A percentile compares a stretch with the other conserved stretches of the same genome.
These are phyloP conservation scores for Endoconidiophora polonica DNA, from an alignment of 2,329 filamentous ascomycete species.

Conservation along the genomic window DNA sequence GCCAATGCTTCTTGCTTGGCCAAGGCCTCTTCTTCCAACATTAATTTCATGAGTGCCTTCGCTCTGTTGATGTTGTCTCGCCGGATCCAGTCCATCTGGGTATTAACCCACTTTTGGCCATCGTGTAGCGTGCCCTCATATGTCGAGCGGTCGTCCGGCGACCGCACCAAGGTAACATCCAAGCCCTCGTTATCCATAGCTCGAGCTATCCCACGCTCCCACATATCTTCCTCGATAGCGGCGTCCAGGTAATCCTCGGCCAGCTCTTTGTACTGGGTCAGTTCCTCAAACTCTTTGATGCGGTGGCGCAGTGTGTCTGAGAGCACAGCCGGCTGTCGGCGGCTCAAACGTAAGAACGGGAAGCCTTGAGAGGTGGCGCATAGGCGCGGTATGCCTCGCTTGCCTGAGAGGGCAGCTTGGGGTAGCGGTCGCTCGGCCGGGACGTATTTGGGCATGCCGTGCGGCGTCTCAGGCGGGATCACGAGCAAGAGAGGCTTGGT, in stretches of 20 bases:
- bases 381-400: constrained; percentile 42
- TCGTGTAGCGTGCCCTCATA: constrained; percentile 15
- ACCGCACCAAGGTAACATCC: not conserved
- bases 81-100: constrained; percentile 19
- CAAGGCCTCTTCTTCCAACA: constrained; percentile 23
- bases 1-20: constrained; percentile 18
- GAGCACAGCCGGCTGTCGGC: constrained; percentile 45
- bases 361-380: constrained; percentile 34
- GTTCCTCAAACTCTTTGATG: constrained; percentile 24
- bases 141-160: not conserved
- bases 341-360: constrained; percentile 49
- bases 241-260: constrained; percentile 21
- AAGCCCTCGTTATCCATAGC: constrained; percentile 14
- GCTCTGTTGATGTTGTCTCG: constrained; percentile 26
- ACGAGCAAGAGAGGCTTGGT: constrained; percentile 22
- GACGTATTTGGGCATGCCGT: constrained; percentile 30
- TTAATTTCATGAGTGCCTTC: constrained; percentile 24
- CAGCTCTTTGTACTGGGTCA: constrained; percentile 24
- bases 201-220: constrained; percentile 26
- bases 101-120: constrained; percentile 32
- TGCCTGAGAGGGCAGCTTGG: constrained; percentile 26
- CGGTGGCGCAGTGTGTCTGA: constrained; percentile 40
- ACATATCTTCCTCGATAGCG: constrained; percentile 29
- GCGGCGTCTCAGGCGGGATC: constrained; percentile 16
- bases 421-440: constrained; percentile 32